Base-by-base conservation (phyloP, 805 yeast genomes). In the Candida succiphila region DNA sequence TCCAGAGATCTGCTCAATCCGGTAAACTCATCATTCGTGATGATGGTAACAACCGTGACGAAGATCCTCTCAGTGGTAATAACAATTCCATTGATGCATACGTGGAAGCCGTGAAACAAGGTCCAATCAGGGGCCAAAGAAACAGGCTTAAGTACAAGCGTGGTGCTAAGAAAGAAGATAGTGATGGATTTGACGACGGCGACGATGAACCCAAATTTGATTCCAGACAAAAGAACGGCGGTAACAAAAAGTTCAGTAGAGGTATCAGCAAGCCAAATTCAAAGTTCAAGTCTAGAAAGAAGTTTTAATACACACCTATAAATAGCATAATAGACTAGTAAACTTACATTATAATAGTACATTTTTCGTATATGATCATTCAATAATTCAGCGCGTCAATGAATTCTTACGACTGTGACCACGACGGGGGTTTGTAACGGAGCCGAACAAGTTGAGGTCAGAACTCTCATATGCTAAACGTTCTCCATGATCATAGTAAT, bases 61-160 rank as follows among this genome's bases (percentile, higher is more conserved):
- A 67, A 29, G 80, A 74, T 47, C 73, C 69, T 36, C 52, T 69
- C 38, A 59, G 65, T 26, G 61, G 69, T 4, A 60, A 60, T 17
- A 57, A 59, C 19, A 60, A 63, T 30, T 94, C 96, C 14, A 73
- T 89, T 43, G 83, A 83, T 51, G 97, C 96, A 0, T 92, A 92
- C 54, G 72, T 87, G 43, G 96, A 87, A 41, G 98, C 98, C 6
- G 86, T 92, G 17, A 80, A 75, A 55, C 83, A 81, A 46, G 96
- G 92, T 17, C 97, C 97, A 21, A 76, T 87, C 4, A 79, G 95
- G 58, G 96, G 96, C 37, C 96, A 85, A 65, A 76, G 75, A 63
- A 88, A 88, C 58, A 86, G 76, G 62, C 72, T 89, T 68, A 89
- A 87, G 61, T 89, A 75, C 63, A 84, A 81, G 61, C 76, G 80